Conservation (phyloP, 192 early-diverging fungal genomes). For the Umbelopsis ramanniana region DNA sequence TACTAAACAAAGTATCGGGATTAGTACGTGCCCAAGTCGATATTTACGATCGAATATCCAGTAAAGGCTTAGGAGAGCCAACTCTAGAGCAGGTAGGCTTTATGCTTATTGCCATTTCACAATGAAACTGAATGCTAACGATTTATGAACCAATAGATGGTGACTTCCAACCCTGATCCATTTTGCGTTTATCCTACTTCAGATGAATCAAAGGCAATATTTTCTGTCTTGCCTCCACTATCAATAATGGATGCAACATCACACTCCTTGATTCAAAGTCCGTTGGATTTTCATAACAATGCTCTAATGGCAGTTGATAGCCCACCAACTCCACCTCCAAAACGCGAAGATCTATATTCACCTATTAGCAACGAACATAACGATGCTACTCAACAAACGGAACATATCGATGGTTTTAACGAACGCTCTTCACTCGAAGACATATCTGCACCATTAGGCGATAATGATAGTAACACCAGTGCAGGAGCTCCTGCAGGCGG, state of each 20-base stretch:
- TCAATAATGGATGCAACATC: slow-evolving; percentile 39
- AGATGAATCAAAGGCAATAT: slow-evolving; percentile 50
- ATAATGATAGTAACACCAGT: neutral
- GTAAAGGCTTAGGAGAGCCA: slow-evolving; percentile 54
- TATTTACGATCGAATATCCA: slow-evolving; percentile 50
- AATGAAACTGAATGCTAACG: neutral
- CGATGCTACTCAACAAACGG: neutral
- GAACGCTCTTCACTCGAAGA: neutral
- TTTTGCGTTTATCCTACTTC: slow-evolving; percentile 50
- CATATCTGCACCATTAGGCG: neutral
- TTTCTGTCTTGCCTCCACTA: slow-evolving; percentile 50
- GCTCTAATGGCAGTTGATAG: neutral
- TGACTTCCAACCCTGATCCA: slow-evolving; percentile 50
- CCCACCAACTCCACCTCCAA: neutral
- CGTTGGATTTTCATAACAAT: neutral
- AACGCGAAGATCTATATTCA: neutral
- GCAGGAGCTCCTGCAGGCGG: neutral
- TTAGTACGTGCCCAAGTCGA: slow-evolving; percentile 54
- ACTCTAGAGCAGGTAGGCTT: slow-evolving; percentile 46
- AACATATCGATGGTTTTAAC: neutral
- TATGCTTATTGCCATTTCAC: neutral
- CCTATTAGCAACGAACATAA: neutral
- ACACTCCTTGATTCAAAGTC: neutral
- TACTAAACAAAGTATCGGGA: slow-evolving; percentile 47
- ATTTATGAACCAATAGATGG: slow-evolving; percentile 39